Percentiles rank a stretch among this genome's conserved stretches.
phyloP scores from a whole-genome alignment of 2,329 filamentous ascomycete genomes.

The Cladosporium oxysporum region DNA sequence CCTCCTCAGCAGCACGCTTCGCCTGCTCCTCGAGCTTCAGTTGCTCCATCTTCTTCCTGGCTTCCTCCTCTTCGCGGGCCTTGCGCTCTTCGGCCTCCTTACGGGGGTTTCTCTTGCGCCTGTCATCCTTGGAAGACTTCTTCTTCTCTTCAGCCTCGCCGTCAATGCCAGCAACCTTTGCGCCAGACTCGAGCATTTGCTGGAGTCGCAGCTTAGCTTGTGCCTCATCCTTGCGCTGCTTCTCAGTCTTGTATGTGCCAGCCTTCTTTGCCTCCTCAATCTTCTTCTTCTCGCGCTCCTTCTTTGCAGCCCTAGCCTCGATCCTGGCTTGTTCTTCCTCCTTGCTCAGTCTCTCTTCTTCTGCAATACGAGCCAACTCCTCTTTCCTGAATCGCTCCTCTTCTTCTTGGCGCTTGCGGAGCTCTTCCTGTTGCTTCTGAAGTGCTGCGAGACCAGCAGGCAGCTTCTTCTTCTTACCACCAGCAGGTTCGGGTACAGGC shows the following conservation, averaged over 20 bases:
- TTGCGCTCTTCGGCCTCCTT: conserved; percentile 59
- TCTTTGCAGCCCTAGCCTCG: conserved; percentile 74
- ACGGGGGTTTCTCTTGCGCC: conserved; percentile 72
- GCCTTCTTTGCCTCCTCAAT: conserved; percentile 86
- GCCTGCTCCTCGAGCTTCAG: conserved; percentile 63
- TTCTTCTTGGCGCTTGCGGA: conserved; percentile 67
- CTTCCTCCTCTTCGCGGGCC: conserved; percentile 52
- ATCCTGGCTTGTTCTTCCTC: conserved; percentile 71
- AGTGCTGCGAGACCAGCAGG: conserved; percentile 70
- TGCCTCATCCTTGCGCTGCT: conserved; percentile 79
- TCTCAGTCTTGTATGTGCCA: conserved; percentile 83
- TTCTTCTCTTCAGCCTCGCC: conserved; percentile 74
- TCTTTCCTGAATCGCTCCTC: conserved; percentile 59
- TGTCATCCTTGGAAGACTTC: conserved; percentile 72
- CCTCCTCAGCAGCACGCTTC: conserved; percentile 75
- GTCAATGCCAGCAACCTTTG: conserved; percentile 59
- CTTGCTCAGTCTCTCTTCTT: conserved; percentile 62
- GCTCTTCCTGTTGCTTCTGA: conserved; percentile 80
- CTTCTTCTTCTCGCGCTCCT: conserved; percentile 83
- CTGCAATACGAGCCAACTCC: conserved; percentile 65
- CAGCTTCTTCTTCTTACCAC: conserved; percentile 87
- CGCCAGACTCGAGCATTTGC: conserved; percentile 80
- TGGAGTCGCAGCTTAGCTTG: conserved; percentile 77
- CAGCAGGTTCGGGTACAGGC: conserved; percentile 42
- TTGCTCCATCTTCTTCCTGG: conserved; percentile 59